These are phyloP conservation scores for Herpetospermum pedunculosum DNA, from an alignment of 306 rosid genomes.

Conservation along the genomic window DNA sequence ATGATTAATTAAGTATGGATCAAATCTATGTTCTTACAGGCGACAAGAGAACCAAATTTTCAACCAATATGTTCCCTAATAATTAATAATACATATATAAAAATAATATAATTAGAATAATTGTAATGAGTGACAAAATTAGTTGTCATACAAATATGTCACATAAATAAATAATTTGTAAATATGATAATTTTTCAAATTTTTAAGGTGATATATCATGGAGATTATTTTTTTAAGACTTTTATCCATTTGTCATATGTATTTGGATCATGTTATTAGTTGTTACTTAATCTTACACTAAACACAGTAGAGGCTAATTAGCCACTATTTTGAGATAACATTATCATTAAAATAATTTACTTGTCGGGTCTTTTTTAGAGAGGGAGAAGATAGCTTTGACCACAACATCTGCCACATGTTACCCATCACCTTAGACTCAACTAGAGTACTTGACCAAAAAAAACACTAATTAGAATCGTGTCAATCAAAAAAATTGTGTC, in stretches of 20 bases:
- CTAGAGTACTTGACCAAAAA: background rate
- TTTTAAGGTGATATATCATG: no score
- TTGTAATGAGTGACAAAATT: no score
- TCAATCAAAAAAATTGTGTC: no score
- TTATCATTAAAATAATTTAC: background rate
- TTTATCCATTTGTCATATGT: no score
- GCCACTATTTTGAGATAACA: background rate
- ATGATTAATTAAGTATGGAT: background rate
- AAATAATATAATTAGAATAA: no score
- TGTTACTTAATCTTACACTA: background rate
- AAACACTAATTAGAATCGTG: no score
- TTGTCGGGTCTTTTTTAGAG: background rate
- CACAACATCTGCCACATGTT: background rate
- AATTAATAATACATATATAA: background rate
- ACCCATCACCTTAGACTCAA: background rate
- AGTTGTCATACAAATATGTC: no score
- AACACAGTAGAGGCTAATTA: background rate
- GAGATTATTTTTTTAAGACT: no score
- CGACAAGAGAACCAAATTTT: slow-evolving; percentile 2
- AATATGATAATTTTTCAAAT: no score
- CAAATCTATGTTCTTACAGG: background rate
- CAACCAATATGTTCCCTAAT: background rate
- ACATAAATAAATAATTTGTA: no score
- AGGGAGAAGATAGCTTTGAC: background rate
- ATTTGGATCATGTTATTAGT: no score